Evolutionary conservation across 2,329 filamentous ascomycete genomes (phyloP), one percentile per base, ranked within the genome.

Genomic region (Dryadomyces quercivorus): DNA sequence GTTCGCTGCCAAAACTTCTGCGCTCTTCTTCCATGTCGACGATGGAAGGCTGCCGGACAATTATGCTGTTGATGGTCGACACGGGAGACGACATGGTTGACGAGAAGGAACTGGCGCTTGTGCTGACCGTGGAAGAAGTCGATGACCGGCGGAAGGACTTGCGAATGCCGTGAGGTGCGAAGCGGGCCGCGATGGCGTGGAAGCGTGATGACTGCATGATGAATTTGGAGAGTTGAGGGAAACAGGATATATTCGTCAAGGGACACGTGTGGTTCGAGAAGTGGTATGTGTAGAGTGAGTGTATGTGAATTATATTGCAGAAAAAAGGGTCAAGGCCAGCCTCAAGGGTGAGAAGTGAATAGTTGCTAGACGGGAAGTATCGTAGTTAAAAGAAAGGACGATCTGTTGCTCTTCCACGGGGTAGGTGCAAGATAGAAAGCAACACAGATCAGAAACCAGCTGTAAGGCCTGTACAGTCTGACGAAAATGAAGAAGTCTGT

Each of bases 21-120:
- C 73, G 74, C 67, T 83, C 80, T 61, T 78, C 77, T 61, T 82
- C 77, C 57, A 81, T 67, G 61, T 76, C 72, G n/a, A 76, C 63
- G 58, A 81, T 73, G 18, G 76, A 80, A 13, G 77, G 76, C 60
- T 79, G 78, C n/a, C 74, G 71, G 60, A 75, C 73, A 57, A 83
- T 75, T 63, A 82, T 72, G 61, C 71, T 75, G 69, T 81, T 82
- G 70, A 82, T 78, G 52, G 76, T 75, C 64, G 66, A 71, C 16
- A 70, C 69, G 2, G 72, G 72, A 26, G 69, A 68, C 31, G 70
- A 72, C 45, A 72, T 72, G 31, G 68, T 66, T 22, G 76, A 77
- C 34, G 67, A 66, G 59, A 68, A 71, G 4, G 73, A 74, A 57
- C 63, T 64, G 52, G 67, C 60, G 50, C 69, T 70, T 58, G 38